Evolutionary conservation across 306 rosid species (phyloP).

Genomic region (Rosa persica): DNA sequence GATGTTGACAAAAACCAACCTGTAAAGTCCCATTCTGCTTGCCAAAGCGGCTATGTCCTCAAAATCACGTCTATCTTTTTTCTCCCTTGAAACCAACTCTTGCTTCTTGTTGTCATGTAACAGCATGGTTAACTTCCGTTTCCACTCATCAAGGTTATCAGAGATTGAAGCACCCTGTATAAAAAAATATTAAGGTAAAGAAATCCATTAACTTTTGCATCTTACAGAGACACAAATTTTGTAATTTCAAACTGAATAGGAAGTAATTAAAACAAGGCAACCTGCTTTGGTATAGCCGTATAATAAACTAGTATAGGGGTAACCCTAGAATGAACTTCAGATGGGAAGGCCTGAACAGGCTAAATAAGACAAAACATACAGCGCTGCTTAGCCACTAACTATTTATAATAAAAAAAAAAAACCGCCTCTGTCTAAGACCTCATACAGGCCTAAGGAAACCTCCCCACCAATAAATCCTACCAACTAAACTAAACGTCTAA

Average conservation of each 20-base stretch:
- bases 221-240: not conserved
- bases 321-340: not conserved
- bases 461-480: not conserved
- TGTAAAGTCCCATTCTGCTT: slow-evolving; percentile 73
- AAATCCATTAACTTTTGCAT: not conserved
- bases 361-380: too few species aligned
- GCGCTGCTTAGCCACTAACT: too few species aligned
- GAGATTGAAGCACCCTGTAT: slow-evolving; percentile 48
- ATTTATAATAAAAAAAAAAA: too few species aligned
- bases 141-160: slow-evolving; percentile 57
- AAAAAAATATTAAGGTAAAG: slow-evolving; percentile 14
- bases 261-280: not conserved
- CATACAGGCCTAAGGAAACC: not conserved
- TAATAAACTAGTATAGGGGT: not conserved
- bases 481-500: not conserved
- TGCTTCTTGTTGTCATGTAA: slow-evolving; percentile 62
- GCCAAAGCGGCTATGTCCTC: slow-evolving; percentile 71
- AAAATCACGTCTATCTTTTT: slow-evolving; percentile 76
- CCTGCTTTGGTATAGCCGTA: not conserved
- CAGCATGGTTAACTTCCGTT: slow-evolving; percentile 49
- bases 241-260: not conserved
- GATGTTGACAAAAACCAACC: slow-evolving; percentile 41
- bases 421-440: too few species aligned
- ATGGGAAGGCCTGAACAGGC: not conserved
- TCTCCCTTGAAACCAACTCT: slow-evolving; percentile 81